A percentile compares a stretch with the other conserved stretches of the same genome.
phyloP scores from a whole-genome alignment of 2,329 filamentous ascomycete genomes.

The Nigrograna mackinnonii region DNA sequence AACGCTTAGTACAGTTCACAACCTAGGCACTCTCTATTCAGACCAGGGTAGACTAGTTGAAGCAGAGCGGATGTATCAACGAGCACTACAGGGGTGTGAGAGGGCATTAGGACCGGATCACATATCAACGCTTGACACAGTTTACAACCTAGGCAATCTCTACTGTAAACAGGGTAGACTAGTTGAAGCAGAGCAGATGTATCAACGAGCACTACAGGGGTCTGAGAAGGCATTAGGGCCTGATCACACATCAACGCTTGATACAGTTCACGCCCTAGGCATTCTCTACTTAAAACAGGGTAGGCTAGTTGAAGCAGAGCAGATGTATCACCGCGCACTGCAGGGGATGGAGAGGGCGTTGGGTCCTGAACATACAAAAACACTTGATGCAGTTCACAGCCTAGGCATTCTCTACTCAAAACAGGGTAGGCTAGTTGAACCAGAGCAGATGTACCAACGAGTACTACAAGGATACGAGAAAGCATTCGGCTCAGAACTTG shows the following conservation, averaged over 20 bases:
- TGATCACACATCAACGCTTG: slow-evolving; percentile 15
- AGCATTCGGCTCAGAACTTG: slow-evolving; percentile 9
- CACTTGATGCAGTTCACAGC: slow-evolving; percentile 11
- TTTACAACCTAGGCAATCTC: background rate
- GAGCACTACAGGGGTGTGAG: slow-evolving; percentile 14
- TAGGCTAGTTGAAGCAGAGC: slow-evolving; percentile 1
- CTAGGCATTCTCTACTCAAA: slow-evolving; percentile 3
- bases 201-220: slow-evolving; percentile 14
- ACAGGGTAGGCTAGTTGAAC: background rate
- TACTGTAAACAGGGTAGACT: background rate
- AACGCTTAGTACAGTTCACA: slow-evolving; percentile 16
- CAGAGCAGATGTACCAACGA: slow-evolving; percentile 8
- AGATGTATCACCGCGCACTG: slow-evolving; percentile 16
- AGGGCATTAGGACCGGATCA: slow-evolving; percentile 11
- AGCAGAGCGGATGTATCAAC: slow-evolving; percentile 10
- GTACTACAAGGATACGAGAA: slow-evolving; percentile 13
- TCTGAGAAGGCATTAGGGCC: slow-evolving; percentile 11
- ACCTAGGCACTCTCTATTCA: slow-evolving; percentile 12
- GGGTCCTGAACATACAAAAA: slow-evolving; percentile 10
- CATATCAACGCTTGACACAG: background rate
- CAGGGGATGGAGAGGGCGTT: slow-evolving; percentile 12
- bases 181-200: slow-evolving; percentile 5
- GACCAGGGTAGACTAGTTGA: background rate
- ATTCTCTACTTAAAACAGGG: slow-evolving; percentile 11
- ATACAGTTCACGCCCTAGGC: slow-evolving; percentile 14